Evolutionary conservation across 2,329 filamentous ascomycete species (phyloP).

Genomic region (Pseudocercospora crystallina): DNA sequence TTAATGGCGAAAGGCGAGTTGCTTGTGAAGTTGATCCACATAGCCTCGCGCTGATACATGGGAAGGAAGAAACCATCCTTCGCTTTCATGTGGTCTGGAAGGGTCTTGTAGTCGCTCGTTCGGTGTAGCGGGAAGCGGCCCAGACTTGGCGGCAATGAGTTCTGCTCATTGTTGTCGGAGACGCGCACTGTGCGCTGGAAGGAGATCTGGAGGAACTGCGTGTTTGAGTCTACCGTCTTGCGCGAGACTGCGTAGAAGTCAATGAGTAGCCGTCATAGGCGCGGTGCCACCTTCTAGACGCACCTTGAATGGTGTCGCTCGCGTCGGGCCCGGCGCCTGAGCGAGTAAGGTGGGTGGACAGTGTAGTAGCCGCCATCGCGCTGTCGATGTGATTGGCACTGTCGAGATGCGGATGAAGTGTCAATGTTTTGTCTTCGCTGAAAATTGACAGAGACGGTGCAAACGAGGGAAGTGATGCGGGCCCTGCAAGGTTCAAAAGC

Average conservation of each 20-base stretch:
- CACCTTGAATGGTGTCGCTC: too few species aligned
- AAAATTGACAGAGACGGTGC: too few species aligned
- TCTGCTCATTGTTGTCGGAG: constrained; percentile 39
- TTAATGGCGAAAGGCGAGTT: constrained; percentile 38
- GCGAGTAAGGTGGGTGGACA: too few species aligned
- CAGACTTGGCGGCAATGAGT: constrained; percentile 38
- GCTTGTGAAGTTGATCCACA: constrained; percentile 43
- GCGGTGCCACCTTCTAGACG: too few species aligned
- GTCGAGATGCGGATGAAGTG: too few species aligned
- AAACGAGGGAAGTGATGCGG: too few species aligned
- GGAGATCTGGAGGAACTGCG: constrained; percentile 32
- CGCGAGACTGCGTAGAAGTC: constrained; percentile 3
- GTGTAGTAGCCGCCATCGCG: too few species aligned
- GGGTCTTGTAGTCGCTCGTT: constrained; percentile 33
- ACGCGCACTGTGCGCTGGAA: constrained; percentile 48
- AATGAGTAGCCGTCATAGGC: too few species aligned
- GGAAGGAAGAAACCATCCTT: constrained; percentile 50
- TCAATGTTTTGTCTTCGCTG: too few species aligned
- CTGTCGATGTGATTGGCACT: too few species aligned
- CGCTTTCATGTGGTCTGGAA: constrained; percentile 38
- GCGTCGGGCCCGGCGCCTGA: too few species aligned
- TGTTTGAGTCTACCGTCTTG: neutral
- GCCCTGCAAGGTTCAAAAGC: too few species aligned
- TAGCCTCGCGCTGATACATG: constrained; percentile 48
- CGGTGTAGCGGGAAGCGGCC: constrained; percentile 44